Percentiles rank a stretch among this genome's conserved stretches.
phyloP scores from a whole-genome alignment of 2,329 filamentous ascomycete species.

The Aspergillus thermomutatus region DNA sequence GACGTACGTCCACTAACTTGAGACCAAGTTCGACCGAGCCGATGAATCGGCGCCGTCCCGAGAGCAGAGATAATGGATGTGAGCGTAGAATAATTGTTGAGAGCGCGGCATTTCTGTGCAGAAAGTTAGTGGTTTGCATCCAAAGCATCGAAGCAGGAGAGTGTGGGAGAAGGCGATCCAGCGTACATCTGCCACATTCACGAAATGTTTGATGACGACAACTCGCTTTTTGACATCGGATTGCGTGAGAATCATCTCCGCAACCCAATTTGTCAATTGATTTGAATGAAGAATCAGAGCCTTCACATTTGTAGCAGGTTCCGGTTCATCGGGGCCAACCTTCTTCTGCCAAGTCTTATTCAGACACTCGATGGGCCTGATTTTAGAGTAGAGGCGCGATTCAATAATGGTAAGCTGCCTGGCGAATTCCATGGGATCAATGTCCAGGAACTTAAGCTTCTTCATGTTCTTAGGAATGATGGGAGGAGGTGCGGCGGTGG shows the following conservation, averaged over 20 bases:
- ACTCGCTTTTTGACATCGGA: constrained; percentile 93
- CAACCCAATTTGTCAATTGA: constrained; percentile 98
- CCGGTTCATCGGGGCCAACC: constrained; percentile 63
- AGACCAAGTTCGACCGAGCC: constrained; percentile 89
- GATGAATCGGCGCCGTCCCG: constrained; percentile 90
- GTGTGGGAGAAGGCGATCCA: neutral
- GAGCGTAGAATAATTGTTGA: constrained; percentile 97
- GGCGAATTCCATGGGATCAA: constrained; percentile 95
- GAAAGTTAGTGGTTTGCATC: constrained; percentile 11
- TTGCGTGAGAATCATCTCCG: constrained; percentile 96
- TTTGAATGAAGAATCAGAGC: constrained; percentile 96
- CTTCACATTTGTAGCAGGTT: constrained; percentile 91
- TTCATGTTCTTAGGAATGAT: constrained; percentile 99
- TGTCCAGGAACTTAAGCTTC: constrained; percentile 97
- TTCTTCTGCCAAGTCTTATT: constrained; percentile 99
- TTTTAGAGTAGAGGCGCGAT: constrained; percentile 89
- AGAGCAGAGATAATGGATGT: constrained; percentile 97
- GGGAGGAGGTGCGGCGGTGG: constrained; percentile 74
- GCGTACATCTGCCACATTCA: constrained; percentile 84
- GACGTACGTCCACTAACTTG: constrained; percentile 85
- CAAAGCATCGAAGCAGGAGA: neutral
- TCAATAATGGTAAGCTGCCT: constrained; percentile 96
- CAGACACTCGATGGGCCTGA: constrained; percentile 90
- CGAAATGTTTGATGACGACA: constrained; percentile 97
- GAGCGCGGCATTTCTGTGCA: constrained; percentile 76